Percentiles rank a stretch among this genome's conserved stretches.
phyloP scores from a whole-genome alignment of 345 rosid species.

The Salix brachista region DNA sequence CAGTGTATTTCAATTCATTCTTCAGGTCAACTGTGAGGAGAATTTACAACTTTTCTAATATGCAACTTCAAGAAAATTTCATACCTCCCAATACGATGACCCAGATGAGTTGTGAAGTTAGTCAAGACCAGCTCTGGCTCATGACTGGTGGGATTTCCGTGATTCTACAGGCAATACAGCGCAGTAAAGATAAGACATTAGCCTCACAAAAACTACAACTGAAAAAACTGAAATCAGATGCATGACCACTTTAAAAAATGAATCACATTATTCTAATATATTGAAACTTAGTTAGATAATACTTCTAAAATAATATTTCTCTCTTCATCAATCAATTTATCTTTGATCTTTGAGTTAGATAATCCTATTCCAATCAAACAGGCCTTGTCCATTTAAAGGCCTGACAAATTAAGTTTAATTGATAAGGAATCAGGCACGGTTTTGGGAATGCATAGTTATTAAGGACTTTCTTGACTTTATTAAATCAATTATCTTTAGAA shows the following conservation, averaged over 20 bases:
- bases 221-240: not conserved
- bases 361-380: not conserved
- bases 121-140: constrained; percentile 78
- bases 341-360: not conserved
- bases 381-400: not conserved
- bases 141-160: constrained; percentile 93
- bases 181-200: not conserved
- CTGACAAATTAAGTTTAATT: not conserved
- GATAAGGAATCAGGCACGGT: not conserved
- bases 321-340: not conserved
- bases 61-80: constrained; percentile 6
- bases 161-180: constrained; percentile 45
- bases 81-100: constrained; percentile 90
- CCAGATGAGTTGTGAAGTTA: constrained; percentile 87
- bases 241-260: no score
- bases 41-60: not conserved
- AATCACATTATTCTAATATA: not conserved
- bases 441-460: not conserved
- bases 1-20: not conserved
- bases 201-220: not conserved
- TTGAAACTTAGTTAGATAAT: not conserved
- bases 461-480: not conserved
- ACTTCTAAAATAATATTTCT: not conserved
- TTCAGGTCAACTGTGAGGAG: not conserved
- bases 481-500: not conserved